These are phyloP conservation scores for Austroboletus festivus DNA, from an alignment of 768 basidiomycete genomes.

Conservation along the genomic window DNA sequence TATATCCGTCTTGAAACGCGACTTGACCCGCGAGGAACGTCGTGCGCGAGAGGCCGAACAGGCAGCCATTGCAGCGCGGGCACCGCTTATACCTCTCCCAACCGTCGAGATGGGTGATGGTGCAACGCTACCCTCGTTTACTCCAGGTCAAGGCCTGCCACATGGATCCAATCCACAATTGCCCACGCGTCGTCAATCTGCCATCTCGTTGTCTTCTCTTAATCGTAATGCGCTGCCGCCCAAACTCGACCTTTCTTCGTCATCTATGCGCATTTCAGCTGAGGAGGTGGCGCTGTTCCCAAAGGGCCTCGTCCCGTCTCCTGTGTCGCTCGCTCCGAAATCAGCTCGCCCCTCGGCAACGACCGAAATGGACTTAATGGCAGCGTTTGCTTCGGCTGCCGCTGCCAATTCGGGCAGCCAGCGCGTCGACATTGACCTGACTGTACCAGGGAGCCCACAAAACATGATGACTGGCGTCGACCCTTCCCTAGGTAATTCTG, in stretches of 20 bases:
- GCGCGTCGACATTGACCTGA: conserved; percentile 58
- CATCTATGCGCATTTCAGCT: conserved; percentile 59
- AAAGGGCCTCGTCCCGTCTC: conserved; percentile 62
- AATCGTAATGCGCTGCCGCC: conserved; percentile 67
- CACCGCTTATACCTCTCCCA: conserved; percentile 25
- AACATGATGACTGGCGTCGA: conserved; percentile 29
- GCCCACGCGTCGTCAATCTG: conserved; percentile 60
- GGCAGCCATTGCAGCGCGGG: conserved; percentile 36
- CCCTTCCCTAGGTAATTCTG: conserved; percentile 52
- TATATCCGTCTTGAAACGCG: conserved; percentile 68
- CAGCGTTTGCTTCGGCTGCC: conserved; percentile 50
- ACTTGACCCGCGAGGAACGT: conserved; percentile 59
- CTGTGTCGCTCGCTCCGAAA: conserved; percentile 78
- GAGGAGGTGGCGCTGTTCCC: conserved; percentile 59
- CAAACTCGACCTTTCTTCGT: conserved; percentile 79
- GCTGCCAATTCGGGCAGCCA: conserved; percentile 31
- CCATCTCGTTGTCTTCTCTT: conserved; percentile 77
- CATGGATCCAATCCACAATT: conserved; percentile 28
- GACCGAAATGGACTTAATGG: conserved; percentile 63
- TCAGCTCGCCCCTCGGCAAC: conserved; percentile 62
- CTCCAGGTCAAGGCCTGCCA: conserved; percentile 35
- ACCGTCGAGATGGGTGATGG: conserved; percentile 18
- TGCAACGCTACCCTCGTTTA: conserved; percentile 24
- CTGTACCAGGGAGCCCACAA: conserved; percentile 37
- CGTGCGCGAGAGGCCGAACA: conserved; percentile 45